Percentiles rank a stretch among this genome's conserved stretches.
Evolutionary conservation across 176 grass and related monocot genomes (phyloP).

Genomic region (Poa annua): DNA sequence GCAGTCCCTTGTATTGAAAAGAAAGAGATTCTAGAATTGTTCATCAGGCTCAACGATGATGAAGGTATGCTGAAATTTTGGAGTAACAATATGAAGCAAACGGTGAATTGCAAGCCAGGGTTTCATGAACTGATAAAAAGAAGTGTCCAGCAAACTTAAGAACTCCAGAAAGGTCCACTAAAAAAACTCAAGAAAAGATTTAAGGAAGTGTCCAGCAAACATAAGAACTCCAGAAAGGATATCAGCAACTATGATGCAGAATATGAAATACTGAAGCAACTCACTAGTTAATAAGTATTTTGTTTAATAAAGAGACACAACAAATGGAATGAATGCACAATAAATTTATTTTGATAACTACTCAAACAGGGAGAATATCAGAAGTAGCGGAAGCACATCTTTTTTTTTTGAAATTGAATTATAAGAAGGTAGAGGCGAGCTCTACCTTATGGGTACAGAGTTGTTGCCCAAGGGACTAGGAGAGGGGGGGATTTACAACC

Average conservation of each 20-base stretch:
- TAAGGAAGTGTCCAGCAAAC: neutral
- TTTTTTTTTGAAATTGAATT: too few species aligned
- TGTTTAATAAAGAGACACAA: neutral
- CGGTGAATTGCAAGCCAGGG: neutral
- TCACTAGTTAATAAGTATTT: neutral
- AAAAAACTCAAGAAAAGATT: neutral
- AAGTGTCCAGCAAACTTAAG: neutral
- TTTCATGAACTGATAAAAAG: neutral
- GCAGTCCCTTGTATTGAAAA: neutral
- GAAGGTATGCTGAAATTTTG: neutral
- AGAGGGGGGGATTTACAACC: too few species aligned
- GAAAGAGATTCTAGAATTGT: neutral
- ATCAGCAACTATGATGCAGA: conserved; percentile 8
- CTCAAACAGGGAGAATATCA: conserved; percentile 22
- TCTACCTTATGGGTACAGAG: too few species aligned
- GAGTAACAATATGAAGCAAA: conserved; percentile 29
- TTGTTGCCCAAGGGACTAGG: too few species aligned
- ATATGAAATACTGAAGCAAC: conserved; percentile 6
- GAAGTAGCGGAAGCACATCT: conserved; percentile 12
- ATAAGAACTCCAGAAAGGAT: neutral
- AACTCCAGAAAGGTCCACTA: neutral
- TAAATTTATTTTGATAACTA: neutral
- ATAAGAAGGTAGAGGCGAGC: too few species aligned
- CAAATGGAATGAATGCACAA: neutral
- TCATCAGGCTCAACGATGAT: neutral